Evolutionary conservation across 2,329 filamentous ascomycete genomes (phyloP).

Genomic region (Mycogone perniciosa): DNA sequence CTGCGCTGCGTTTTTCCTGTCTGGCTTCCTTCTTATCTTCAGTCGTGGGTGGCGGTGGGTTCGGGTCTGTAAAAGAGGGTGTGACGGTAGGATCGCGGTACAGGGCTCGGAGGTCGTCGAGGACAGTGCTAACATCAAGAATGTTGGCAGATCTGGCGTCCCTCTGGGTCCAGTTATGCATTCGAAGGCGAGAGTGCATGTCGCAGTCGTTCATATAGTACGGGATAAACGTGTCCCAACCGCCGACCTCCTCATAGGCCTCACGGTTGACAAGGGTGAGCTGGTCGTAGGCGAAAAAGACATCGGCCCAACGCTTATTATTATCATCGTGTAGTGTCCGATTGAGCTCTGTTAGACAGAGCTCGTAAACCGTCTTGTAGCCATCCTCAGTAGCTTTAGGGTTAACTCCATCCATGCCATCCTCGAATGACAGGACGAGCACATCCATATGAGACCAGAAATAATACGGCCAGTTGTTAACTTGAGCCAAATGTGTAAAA

Average conservation of each 20-base stretch:
- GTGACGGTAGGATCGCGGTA: slow-evolving; percentile 36
- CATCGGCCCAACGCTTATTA: slow-evolving; percentile 40
- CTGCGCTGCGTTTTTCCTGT: not conserved
- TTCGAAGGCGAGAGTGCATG: slow-evolving; percentile 42
- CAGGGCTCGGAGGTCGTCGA: slow-evolving; percentile 40
- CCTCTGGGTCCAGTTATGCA: slow-evolving; percentile 37
- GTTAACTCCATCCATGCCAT: slow-evolving; percentile 29
- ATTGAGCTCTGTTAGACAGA: slow-evolving; percentile 31
- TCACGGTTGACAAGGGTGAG: slow-evolving; percentile 50
- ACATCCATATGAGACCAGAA: slow-evolving; percentile 56
- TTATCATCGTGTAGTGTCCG: slow-evolving; percentile 19
- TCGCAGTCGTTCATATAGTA: slow-evolving; percentile 55
- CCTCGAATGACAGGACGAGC: slow-evolving; percentile 36
- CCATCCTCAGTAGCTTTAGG: slow-evolving; percentile 27
- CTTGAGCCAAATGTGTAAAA: slow-evolving; percentile 40
- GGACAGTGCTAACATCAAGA: slow-evolving; percentile 37
- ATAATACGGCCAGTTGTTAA: slow-evolving; percentile 40
- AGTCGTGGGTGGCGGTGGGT: slow-evolving; percentile 22
- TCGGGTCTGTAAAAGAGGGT: slow-evolving; percentile 33
- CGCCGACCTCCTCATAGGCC: slow-evolving; percentile 44
- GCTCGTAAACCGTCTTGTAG: slow-evolving; percentile 37
- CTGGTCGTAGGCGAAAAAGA: slow-evolving; percentile 55
- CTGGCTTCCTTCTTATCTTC: slow-evolving; percentile 14
- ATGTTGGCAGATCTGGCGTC: slow-evolving; percentile 37
- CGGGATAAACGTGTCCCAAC: slow-evolving; percentile 52